Evolutionary conservation across 148 eudicot genomes (phyloP), one percentile per base, ranked within the genome.

Genomic region (Fagopyrum esculentum): DNA sequence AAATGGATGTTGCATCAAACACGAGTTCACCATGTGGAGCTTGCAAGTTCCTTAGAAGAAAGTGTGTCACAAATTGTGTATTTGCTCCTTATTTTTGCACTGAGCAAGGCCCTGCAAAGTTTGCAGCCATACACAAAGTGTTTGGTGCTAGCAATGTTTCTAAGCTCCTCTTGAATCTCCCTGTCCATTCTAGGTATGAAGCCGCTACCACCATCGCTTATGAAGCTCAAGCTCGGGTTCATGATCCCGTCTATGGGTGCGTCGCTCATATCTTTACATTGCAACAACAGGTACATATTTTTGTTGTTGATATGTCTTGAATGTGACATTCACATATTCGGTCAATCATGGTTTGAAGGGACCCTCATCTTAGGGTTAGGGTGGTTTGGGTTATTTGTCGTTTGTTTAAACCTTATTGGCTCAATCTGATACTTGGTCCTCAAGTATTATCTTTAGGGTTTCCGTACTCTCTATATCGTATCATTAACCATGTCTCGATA

Each of bases 81-180:
- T 92, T 92, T 71, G 97, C 95, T 16, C 95, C 95, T 0, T 88
- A 90, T n/a, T 90, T 92, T 45, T 77, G 89, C 82, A 84, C 90
- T 17, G 92, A 91, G 52, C 92, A 89, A 72, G 97, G 94, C 0
- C 89, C 92, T 3, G 79, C 84, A 11, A 79, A 90, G 45, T 91
- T 91, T 35, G 92, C 97, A 0, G 97, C 94, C 15, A 88, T 91
- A 19, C 97, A 91, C 52, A 91, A 89, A 73, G 97, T 91, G 83
- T 91, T 91, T 73, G 97, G 97, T 13, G 94, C 97, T 9, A 91
- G 97, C 49, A 89, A 91, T 35, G 95, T 87, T 3, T 87, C 97
- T 0, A 92, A 92, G 61, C 61, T 92, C 70, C 75, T 92, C 70
- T 29, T 80, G 17, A 89, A 84, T 70, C 82, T 92, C 11, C 95